Percentiles rank a stretch among this genome's conserved stretches.
Conservation (phyloP, 805 yeast species). For the Starmerella tilneyi region DNA sequence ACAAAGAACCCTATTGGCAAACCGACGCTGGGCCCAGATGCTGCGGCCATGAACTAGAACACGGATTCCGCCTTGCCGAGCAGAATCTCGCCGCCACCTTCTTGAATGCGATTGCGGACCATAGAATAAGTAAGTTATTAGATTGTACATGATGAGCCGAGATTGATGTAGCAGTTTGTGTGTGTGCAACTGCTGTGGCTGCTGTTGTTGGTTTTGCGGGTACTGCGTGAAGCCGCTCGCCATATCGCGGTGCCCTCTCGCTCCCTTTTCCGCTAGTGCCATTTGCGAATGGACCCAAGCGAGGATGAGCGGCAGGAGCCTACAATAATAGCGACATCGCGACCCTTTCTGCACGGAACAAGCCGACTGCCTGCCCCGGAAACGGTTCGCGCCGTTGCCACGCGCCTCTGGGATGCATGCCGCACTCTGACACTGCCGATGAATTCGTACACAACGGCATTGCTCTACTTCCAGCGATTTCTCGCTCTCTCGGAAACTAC, state of each 20-base stretch:
- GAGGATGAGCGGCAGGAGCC: conserved; percentile 11
- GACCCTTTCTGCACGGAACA: conserved; percentile 10
- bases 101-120: too few species aligned
- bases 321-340: conserved; percentile 12
- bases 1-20: conserved; percentile 34
- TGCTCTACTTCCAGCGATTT: conserved; percentile 63
- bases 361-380: conserved; percentile 3
- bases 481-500: conserved; percentile 43
- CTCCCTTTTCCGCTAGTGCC: too few species aligned
- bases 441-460: conserved; percentile 56
- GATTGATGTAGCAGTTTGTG: too few species aligned
- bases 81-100: too few species aligned
- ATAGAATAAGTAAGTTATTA: neutral
- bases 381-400: conserved; percentile 6
- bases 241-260: conserved; percentile 3
- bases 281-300: too few species aligned
- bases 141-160: too few species aligned
- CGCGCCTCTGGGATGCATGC: conserved; percentile 19
- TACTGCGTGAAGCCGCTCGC: too few species aligned
- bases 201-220: too few species aligned
- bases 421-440: conserved; percentile 39
- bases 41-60: conserved; percentile 29
- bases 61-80: neutral
- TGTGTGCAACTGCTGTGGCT: too few species aligned
- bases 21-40: conserved; percentile 51